Percentiles rank a stretch among this genome's conserved stretches.
Conservation (phyloP, 75 land plant genomes). For the Adiantum capillusveneris region DNA sequence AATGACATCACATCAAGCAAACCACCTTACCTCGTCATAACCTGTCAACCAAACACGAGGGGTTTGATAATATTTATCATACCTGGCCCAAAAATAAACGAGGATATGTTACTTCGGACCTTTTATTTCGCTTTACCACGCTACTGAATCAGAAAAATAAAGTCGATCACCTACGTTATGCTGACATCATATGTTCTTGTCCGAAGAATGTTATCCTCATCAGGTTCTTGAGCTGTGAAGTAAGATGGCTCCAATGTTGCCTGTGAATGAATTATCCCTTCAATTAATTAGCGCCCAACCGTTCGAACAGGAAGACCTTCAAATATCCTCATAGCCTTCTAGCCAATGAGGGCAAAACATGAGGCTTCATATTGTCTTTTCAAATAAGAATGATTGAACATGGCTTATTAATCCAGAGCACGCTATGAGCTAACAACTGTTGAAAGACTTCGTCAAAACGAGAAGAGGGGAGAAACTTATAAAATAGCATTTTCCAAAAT, state of each 20-base stretch:
- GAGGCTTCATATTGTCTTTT: too few relatives aligned
- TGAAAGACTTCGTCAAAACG: not conserved
- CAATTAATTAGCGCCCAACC: too few relatives aligned
- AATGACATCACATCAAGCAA: too few relatives aligned
- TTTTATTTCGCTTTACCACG: not conserved
- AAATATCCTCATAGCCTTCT: too few relatives aligned
- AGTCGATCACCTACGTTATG: slow-evolving; percentile 83
- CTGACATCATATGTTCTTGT: slow-evolving; percentile 98
- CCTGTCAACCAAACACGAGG: slow-evolving; percentile 98
- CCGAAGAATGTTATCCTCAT: slow-evolving; percentile 84
- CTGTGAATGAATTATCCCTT: too few relatives aligned
- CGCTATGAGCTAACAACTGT: too few relatives aligned
- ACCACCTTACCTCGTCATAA: slow-evolving; percentile 95
- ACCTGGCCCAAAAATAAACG: slow-evolving; percentile 32
- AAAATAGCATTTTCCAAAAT: too few relatives aligned
- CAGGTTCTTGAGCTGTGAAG: slow-evolving; percentile 76
- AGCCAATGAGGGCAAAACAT: too few relatives aligned
- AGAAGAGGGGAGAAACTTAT: not conserved
- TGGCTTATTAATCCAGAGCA: too few relatives aligned
- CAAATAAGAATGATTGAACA: too few relatives aligned
- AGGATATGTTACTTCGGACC: not conserved
- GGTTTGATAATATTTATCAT: slow-evolving; percentile 95
- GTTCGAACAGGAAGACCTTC: too few relatives aligned
- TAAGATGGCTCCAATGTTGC: slow-evolving; percentile 55
- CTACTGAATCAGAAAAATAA: not conserved